Evolutionary conservation across 2,329 filamentous ascomycete species (phyloP), one percentile per base, ranked within the genome.

Genomic region (Colletotrichum euphorbiae): DNA sequence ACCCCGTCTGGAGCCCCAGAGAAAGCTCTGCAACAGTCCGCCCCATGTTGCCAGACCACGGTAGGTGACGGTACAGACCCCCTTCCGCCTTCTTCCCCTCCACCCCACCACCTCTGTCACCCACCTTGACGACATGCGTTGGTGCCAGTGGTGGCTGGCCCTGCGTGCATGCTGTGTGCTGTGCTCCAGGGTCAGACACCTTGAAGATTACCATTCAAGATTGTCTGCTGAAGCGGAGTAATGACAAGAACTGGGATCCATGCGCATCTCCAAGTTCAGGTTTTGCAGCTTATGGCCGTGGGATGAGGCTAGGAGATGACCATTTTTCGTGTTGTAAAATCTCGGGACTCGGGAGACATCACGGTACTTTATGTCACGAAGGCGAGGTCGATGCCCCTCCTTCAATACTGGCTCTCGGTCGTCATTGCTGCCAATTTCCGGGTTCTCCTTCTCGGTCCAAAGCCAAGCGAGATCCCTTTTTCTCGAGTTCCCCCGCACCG

Each of bases 361-460:
- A 13, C 61, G 40, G 40, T 59, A 54, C 54, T 68, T 59, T n/a
- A 59, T 68, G 46, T 61, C 65, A 36, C 65, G 52, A 55, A 46
- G 19, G 43, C 51, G 50, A 43, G n/a, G 33, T 43, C 28, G 15
- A 38, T 6, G 21, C 19, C 42, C 19, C 51, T 51, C 40, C 13
- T 19, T 12, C n/a, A 17, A 12, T 40, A 2, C 13, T 3, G 6
- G 7, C n/a, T 58, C 51, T 63, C 54, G 65, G 65, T 43, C 33
- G 61, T 68, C 65, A 65, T 65, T 68, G 12, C 46, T 54, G 40
- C 54, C 40, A n/a, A 12, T 58, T 65, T n/a, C 24, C 54, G 38
- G 40, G 40, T 17, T 38, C 31, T 19, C 19, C 7, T 6, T 40
- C 65, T 68, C 65, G 65, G 65, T 17, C 7, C 8, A 68, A 65